phyloP scores from a whole-genome alignment of 768 basidiomycete genomes.

The Suillus variegatus region DNA sequence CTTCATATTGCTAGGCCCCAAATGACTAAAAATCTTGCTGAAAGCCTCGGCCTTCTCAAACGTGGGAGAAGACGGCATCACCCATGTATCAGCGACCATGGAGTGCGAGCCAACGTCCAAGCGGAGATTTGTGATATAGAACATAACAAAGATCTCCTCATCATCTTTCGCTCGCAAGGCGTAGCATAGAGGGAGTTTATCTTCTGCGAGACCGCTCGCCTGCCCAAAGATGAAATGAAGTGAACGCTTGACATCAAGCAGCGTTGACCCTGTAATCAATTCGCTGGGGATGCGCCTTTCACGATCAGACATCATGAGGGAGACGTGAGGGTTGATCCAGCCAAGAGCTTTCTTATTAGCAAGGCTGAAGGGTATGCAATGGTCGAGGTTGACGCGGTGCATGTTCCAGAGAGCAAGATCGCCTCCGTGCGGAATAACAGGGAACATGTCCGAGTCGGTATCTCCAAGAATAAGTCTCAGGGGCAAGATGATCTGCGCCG shows the following conservation, averaged over 20 bases:
- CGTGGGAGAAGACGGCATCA: slow-evolving; percentile 37
- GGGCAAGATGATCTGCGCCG: slow-evolving; percentile 24
- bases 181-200: slow-evolving; percentile 20
- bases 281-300: slow-evolving; percentile 27
- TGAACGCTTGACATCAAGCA: slow-evolving; percentile 35
- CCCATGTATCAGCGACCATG: slow-evolving; percentile 50
- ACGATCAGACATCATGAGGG: slow-evolving; percentile 33
- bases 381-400: slow-evolving; percentile 40
- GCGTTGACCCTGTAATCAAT: slow-evolving; percentile 8
- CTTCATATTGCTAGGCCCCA: background rate
- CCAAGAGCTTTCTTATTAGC: slow-evolving; percentile 10
- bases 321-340: slow-evolving; percentile 37
- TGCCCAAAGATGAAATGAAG: slow-evolving; percentile 29
- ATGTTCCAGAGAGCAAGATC: slow-evolving; percentile 34
- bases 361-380: slow-evolving; percentile 34
- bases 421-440: slow-evolving; percentile 20
- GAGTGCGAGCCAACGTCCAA: slow-evolving; percentile 52
- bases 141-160: slow-evolving; percentile 34
- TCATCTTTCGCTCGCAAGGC: slow-evolving; percentile 15
- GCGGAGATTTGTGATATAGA: slow-evolving; percentile 49
- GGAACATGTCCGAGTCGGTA: slow-evolving; percentile 27
- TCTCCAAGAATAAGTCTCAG: slow-evolving; percentile 15
- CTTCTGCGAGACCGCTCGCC: slow-evolving; percentile 24
- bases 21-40: background rate
- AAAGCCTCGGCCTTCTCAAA: background rate